Base-by-base conservation (phyloP, 2,329 filamentous ascomycete species). In the Ploettnerulaceae sp. region DNA sequence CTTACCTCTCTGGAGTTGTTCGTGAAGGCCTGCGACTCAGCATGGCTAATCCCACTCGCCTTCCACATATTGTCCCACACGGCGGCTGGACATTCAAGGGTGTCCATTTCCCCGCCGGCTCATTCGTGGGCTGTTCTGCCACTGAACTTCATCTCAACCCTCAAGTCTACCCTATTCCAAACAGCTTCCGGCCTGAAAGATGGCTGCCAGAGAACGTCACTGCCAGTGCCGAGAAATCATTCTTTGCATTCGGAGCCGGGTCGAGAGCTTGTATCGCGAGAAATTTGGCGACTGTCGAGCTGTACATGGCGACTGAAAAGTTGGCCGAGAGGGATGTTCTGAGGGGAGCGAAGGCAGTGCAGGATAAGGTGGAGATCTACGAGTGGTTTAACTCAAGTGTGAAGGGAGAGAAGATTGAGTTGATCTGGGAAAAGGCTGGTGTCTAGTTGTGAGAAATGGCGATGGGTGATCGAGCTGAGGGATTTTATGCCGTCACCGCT, bases 301-400 rank as follows among this genome's bases (percentile, higher is more conserved):
- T 29, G 26, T 8, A 29, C 7, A 29, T 32, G 18, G 29, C 18
- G 5, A 31, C 35, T 22, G 65, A 69, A 49, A 67, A 62, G 21
- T 40, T 77, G 9, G 71, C 67, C 0, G 59, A 66, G 42, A 67
- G 61, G 8, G 67, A 68, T 51, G 66, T 74, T 1, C 59, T 78
- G 14, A 59, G 64, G 3, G 72, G 72, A 2, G 72, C 71, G 2
- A 68, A 48, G 35, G 56, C 62, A 2, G 61, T 69, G 1, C 57
- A 67, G 15, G 62, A 69, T 1, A 61, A 66, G 44, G 67, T 78
- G 8, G 67, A 73, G 58, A 72, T 76, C n/a, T 61, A 67, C 21
- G 71, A 79, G 56, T 78, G 75, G 75, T 78, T 79, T 52, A 78
- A 77, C 54, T 70, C 69, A 1, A 71, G 69, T 52, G 69, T 78